Evolutionary conservation across 228 moss, liverwort and hornwort species (phyloP).

Genomic region (Sphagnum fallax): DNA sequence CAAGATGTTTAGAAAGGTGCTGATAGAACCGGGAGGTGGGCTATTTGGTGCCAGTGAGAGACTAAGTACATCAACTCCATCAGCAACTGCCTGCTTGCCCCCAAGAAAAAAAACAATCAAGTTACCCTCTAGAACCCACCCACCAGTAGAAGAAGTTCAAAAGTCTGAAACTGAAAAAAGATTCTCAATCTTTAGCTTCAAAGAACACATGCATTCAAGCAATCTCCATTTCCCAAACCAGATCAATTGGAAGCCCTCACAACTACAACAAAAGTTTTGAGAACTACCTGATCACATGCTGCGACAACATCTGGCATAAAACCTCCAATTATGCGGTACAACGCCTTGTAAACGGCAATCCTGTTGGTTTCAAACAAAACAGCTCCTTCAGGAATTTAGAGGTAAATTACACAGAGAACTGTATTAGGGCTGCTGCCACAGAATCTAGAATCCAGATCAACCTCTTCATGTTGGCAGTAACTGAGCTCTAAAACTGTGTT

Average conservation of each 20-base stretch:
- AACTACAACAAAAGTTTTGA: too few species aligned
- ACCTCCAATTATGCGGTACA: constrained; percentile 15
- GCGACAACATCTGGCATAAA: constrained; percentile 15
- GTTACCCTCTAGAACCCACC: neutral
- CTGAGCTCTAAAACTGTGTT: too few species aligned
- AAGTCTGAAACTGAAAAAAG: neutral
- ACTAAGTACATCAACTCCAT: constrained; percentile 47
- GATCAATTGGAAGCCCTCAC: too few species aligned
- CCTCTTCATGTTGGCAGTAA: neutral
- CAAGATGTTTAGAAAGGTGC: constrained; percentile 40
- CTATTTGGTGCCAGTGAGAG: constrained; percentile 43
- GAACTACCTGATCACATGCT: constrained; percentile 21
- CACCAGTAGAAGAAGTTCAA: neutral
- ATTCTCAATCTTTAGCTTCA: neutral
- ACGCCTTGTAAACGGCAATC: constrained; percentile 18
- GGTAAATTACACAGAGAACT: neutral
- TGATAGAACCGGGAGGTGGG: constrained; percentile 32
- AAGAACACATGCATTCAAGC: neutral
- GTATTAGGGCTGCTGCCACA: neutral
- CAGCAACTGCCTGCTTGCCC: constrained; percentile 28
- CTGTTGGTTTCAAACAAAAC: constrained; percentile 1
- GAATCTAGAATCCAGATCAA: neutral
- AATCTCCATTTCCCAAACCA: too few species aligned
- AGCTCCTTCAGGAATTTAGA: neutral
- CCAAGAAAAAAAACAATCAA: too few species aligned